These are phyloP conservation scores for Artemisia tridentata DNA, from an alignment of 129 eudicot species.

Conservation along the genomic window DNA sequence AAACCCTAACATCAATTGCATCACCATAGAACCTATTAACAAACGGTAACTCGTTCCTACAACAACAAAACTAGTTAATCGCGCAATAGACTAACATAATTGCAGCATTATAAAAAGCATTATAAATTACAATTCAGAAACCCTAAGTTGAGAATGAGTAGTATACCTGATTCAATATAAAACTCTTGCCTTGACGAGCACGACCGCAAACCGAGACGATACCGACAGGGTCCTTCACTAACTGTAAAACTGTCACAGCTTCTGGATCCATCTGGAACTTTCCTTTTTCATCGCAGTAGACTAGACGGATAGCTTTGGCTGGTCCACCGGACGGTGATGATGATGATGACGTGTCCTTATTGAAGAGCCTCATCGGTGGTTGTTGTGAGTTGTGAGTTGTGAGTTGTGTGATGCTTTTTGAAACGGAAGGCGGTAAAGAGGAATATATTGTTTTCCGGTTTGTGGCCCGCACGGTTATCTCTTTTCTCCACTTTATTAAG, in stretches of 20 bases:
- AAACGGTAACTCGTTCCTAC: no score
- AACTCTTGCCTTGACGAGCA: conserved; percentile 98
- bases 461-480: conserved; percentile 17
- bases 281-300: conserved; percentile 86
- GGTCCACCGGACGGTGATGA: conserved; percentile 52
- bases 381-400: conserved; percentile 4
- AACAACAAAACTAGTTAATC: no score
- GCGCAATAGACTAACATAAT: no score
- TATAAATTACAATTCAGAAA: neutral
- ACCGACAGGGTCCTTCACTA: conserved; percentile 90
- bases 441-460: conserved; percentile 25
- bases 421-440: conserved; percentile 43
- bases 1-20: no score
- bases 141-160: conserved; percentile 5
- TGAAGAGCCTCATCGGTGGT: conserved; percentile 38
- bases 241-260: conserved; percentile 80
- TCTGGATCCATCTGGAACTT: conserved; percentile 96
- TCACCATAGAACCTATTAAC: no score
- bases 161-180: conserved; percentile 80
- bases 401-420: conserved; percentile 32
- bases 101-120: no score
- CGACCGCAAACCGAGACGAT: conserved; percentile 97
- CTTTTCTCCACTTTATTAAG: neutral
- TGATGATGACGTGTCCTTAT: conserved; percentile 35
- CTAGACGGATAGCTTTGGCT: conserved; percentile 87